Percentiles rank a stretch among this genome's conserved stretches.
Evolutionary conservation across 352 stramenopile genomes (phyloP).

Genomic region (Globisporangium echinulatum): DNA sequence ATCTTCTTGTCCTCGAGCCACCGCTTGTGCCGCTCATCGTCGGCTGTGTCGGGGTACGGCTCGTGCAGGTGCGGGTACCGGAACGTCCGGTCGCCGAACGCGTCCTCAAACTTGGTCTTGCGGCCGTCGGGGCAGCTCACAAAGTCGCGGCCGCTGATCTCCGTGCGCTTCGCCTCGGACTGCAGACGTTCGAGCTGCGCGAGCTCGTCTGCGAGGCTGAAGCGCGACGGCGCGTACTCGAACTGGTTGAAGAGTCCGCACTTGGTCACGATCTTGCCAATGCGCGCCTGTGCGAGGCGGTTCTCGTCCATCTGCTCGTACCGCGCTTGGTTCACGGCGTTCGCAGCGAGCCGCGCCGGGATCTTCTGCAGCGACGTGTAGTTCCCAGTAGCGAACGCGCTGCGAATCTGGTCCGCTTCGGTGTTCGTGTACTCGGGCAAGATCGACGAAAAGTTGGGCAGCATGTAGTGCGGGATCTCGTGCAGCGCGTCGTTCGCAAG

Average conservation of each 20-base stretch:
- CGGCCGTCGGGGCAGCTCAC: constrained; percentile 37
- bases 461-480: constrained; percentile 68
- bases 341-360: constrained; percentile 37
- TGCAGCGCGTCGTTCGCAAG: constrained; percentile 5
- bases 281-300: constrained; percentile 28
- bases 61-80: constrained; percentile 67
- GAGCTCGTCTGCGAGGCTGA: constrained; percentile 54
- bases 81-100: constrained; percentile 46
- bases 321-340: constrained; percentile 54
- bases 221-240: constrained; percentile 72
- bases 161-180: constrained; percentile 56
- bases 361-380: constrained; percentile 69
- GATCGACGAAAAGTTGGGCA: constrained; percentile 76
- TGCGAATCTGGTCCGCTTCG: constrained; percentile 70
- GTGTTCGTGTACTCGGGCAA: constrained; percentile 75
- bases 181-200: constrained; percentile 56
- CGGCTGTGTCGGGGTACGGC: constrained; percentile 47
- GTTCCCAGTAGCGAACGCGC: constrained; percentile 58
- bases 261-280: constrained; percentile 47
- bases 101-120: constrained; percentile 69
- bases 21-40: constrained; percentile 50
- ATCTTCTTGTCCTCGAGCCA: constrained; percentile 75
- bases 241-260: constrained; percentile 75
- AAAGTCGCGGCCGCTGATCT: constrained; percentile 71
- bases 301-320: constrained; percentile 81